These are phyloP conservation scores for Trypanosoma lewisi DNA, from an alignment of 208 protist genomes.

Conservation along the genomic window DNA sequence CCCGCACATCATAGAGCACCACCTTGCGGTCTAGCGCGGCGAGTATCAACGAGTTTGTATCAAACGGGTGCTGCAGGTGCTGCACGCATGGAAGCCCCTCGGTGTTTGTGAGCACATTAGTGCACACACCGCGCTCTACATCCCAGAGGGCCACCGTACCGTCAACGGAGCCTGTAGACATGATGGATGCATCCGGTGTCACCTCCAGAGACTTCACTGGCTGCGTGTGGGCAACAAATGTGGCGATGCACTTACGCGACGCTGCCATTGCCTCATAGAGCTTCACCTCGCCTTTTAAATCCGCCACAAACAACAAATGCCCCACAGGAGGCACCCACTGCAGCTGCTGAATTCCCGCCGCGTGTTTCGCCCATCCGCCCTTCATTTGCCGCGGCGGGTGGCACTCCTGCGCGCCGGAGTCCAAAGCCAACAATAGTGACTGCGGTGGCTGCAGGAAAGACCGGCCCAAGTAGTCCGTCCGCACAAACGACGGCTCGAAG, in stretches of 20 bases:
- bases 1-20: slow-evolving; percentile 87
- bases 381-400: slow-evolving; percentile 45
- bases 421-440: slow-evolving; percentile 16
- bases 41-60: slow-evolving; percentile 50
- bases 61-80: slow-evolving; percentile 74
- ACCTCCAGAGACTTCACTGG: slow-evolving; percentile 92
- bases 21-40: slow-evolving; percentile 66
- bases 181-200: slow-evolving; percentile 74
- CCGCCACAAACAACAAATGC: slow-evolving; percentile 93
- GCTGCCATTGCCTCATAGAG: slow-evolving; percentile 91
- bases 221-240: slow-evolving; percentile 88
- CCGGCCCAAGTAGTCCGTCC: slow-evolving; percentile 70
- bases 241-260: slow-evolving; percentile 79
- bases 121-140: slow-evolving; percentile 84
- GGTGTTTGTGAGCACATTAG: slow-evolving; percentile 65
- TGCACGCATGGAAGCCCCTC: slow-evolving; percentile 59
- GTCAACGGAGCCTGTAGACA: slow-evolving; percentile 93
- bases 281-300: slow-evolving; percentile 83
- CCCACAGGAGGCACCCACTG: slow-evolving; percentile 91
- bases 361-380: slow-evolving; percentile 49
- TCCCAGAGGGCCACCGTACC: slow-evolving; percentile 93
- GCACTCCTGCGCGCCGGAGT: slow-evolving; percentile 38
- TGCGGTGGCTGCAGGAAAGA: slow-evolving; percentile 73
- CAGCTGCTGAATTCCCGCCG: slow-evolving; percentile 87
- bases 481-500: slow-evolving; percentile 51